phyloP scores from a whole-genome alignment of 1,284 basidiomycete species.

The Naganishia sp. region DNA sequence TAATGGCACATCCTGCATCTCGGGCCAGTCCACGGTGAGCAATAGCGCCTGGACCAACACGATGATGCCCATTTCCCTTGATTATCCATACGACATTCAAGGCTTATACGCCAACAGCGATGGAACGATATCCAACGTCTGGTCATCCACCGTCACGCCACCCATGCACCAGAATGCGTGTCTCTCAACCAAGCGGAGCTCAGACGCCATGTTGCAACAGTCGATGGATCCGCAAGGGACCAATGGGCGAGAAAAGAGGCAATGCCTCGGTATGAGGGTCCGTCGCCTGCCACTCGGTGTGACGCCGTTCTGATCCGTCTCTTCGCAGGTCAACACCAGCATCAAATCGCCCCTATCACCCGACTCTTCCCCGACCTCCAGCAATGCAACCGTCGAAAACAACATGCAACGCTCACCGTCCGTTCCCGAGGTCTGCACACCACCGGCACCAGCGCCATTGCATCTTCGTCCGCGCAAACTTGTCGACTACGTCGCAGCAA shows the following conservation, averaged over 20 bases:
- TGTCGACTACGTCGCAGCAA: constrained; percentile 2
- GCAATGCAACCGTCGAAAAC: neutral
- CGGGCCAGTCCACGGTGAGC: neutral
- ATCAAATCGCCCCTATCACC: neutral
- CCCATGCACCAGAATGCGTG: neutral
- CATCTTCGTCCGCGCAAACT: constrained; percentile 10
- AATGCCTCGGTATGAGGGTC: constrained; percentile 1
- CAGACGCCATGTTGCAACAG: neutral
- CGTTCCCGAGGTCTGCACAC: neutral
- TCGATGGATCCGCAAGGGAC: too few species aligned
- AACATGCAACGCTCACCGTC: neutral
- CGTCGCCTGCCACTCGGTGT: neutral
- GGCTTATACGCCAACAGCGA: constrained; percentile 18
- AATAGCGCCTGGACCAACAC: neutral
- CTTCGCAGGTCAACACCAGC: constrained; percentile 5
- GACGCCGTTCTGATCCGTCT: too few species aligned
- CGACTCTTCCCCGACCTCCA: neutral
- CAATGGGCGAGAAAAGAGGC: constrained; percentile 8
- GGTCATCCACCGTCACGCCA: neutral
- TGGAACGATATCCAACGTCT: constrained; percentile 8
- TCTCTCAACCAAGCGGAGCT: neutral
- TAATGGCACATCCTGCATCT: neutral
- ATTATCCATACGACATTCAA: constrained; percentile 14
- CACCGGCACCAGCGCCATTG: neutral
- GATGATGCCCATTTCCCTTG: constrained; percentile 5